These are phyloP conservation scores for Globisporangium polare DNA, from an alignment of 352 stramenopile genomes.

Conservation along the genomic window DNA sequence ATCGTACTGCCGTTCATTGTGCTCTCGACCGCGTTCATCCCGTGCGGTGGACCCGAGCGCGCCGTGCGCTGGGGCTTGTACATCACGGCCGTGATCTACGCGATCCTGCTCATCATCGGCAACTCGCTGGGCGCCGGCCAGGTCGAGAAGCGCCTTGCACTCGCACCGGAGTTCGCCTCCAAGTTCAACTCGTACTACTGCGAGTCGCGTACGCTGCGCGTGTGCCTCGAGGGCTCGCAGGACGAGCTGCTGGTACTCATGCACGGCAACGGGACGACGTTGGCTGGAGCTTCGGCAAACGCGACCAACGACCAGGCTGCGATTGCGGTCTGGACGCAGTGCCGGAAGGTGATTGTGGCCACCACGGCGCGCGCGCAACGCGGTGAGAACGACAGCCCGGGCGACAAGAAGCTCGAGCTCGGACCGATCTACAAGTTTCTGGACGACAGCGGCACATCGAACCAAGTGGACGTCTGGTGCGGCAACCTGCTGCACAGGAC, in stretches of 20 bases:
- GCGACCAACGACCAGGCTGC: not conserved
- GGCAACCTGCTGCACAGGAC: not conserved
- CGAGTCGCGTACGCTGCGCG: not conserved
- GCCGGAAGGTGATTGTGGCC: not conserved
- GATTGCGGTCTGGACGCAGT: not conserved
- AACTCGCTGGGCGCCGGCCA: constrained; percentile 2
- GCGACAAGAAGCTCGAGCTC: not conserved
- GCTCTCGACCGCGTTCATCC: not conserved
- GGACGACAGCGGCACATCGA: not conserved
- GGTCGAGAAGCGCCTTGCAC: not conserved
- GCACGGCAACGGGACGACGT: not conserved
- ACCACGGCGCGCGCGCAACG: not conserved
- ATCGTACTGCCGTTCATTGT: not conserved
- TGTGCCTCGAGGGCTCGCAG: not conserved
- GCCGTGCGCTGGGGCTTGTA: not conserved
- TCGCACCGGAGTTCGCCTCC: constrained; percentile 4
- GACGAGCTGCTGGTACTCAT: not conserved
- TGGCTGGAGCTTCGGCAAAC: not conserved
- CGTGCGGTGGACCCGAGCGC: not conserved
- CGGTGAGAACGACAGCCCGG: not conserved
- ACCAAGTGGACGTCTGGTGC: not conserved
- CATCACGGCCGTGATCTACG: not conserved
- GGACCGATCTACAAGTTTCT: not conserved
- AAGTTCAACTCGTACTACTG: constrained; percentile 14
- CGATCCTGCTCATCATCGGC: not conserved